phyloP scores from a whole-genome alignment of 129 eudicot species.

The Helianthus annuus region HanXRQr2.0-SUNRISE NC_035441.2:85898739-85899238 shows the following conservation, averaged over 20 bases:
- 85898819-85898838: slow-evolving; percentile 25
- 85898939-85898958: slow-evolving; percentile 54
- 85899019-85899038: neutral
- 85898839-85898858: slow-evolving; percentile 27
- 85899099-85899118: slow-evolving; percentile 96
- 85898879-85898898: slow-evolving; percentile 40
- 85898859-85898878: slow-evolving; percentile 31
- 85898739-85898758: slow-evolving; percentile 75
- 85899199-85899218: neutral
- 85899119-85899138: slow-evolving; percentile 65
- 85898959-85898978: slow-evolving; percentile 67
- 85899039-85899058: neutral
- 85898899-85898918: slow-evolving; percentile 50
- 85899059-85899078: neutral
- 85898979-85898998: neutral
- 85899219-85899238: neutral
- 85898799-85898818: slow-evolving; percentile 35
- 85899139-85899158: slow-evolving; percentile 70
- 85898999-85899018: neutral
- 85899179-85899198: slow-evolving; percentile 51
- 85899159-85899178: slow-evolving; percentile 52
- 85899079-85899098: slow-evolving; percentile 18
- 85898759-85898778: slow-evolving; percentile 84
- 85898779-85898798: slow-evolving; percentile 70
- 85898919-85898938: slow-evolving; percentile 57